Evolutionary conservation across 2,329 filamentous ascomycete species (phyloP).

Genomic region (Tolypocladium paradoxum): DNA sequence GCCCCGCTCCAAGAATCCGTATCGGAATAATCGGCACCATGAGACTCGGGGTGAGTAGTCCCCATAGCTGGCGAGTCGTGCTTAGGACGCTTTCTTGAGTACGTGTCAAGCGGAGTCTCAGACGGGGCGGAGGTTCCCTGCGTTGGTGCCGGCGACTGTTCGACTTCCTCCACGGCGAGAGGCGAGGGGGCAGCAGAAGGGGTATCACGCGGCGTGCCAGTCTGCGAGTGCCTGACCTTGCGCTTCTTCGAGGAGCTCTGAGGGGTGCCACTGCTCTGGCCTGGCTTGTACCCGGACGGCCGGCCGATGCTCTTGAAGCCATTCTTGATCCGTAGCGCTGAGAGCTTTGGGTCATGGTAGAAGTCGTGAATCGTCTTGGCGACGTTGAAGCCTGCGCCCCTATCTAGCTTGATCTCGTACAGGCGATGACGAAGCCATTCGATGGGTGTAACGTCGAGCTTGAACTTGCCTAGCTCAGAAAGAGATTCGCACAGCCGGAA

Average conservation of each 20-base stretch:
- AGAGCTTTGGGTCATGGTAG: slow-evolving; percentile 44
- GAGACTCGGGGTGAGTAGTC: slow-evolving; percentile 25
- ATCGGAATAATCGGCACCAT: slow-evolving; percentile 37
- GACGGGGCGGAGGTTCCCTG: neutral
- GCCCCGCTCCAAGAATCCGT: slow-evolving; percentile 39
- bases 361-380: slow-evolving; percentile 40
- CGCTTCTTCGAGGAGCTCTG: slow-evolving; percentile 19
- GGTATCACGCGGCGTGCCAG: slow-evolving; percentile 15
- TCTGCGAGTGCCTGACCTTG: slow-evolving; percentile 19
- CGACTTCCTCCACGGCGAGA: slow-evolving; percentile 7
- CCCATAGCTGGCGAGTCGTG: slow-evolving; percentile 8
- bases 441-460: slow-evolving; percentile 39
- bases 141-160: slow-evolving; percentile 1
- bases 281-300: slow-evolving; percentile 35
- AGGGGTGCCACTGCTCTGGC: slow-evolving; percentile 12
- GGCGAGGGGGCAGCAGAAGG: slow-evolving; percentile 18
- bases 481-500: slow-evolving; percentile 44
- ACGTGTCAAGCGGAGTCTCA: slow-evolving; percentile 2
- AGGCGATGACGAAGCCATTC: slow-evolving; percentile 49
- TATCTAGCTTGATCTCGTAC: slow-evolving; percentile 32
- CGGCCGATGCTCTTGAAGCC: slow-evolving; percentile 48
- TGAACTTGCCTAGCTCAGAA: slow-evolving; percentile 41
- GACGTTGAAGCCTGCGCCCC: slow-evolving; percentile 39
- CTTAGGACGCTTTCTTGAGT: slow-evolving; percentile 16
- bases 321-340: slow-evolving; percentile 36